Base-by-base conservation (phyloP, 2,329 filamentous ascomycete species). In the Balansia obtecta region DNA sequence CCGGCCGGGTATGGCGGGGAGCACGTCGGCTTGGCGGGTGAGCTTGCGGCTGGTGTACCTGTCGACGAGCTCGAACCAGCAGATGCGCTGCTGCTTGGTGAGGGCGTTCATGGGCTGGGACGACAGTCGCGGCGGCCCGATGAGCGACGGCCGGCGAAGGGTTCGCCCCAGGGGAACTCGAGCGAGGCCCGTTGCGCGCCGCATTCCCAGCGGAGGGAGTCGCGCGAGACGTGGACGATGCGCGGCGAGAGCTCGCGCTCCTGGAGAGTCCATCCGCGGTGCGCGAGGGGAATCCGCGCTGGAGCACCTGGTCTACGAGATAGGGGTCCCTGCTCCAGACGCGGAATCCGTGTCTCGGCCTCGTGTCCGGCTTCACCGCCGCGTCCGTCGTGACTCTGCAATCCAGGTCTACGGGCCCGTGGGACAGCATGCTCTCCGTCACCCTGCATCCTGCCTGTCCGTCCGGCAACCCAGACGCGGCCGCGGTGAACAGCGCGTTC, bases 401-500 rank as follows among this genome's bases (percentile, higher is more conserved):
- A 27, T 41, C 46, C 18, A 48, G 38, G 37, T 48, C 46, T 11
- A 48, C 46, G 3, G 46, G 46, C n/a, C 46, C 46, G 27, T 33
- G 39, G 4, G 46, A 48, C 16, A 37, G 46, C 22, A 41, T 39
- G 11, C 11, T 7, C 8, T 48, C 37, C 11, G 13, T 20, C 10
- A 48, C 37, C 16, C 40, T 34, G 22, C 46, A 48, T n/a, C 46
- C 46, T 10, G 22, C 18, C 4, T 27, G 18, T 13, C 46, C 46
- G 13, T 48, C 46, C 7, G 46, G 16, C 32, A 37, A 48, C 15
- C 37, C 46, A 12, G 46, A 48, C 10, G 49, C 49, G 2, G 49
- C 43, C 6, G 46, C 33, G 10, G 49, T 57, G 0, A 58, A 16
- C 34, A 46, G 44, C 1, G 56, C 53, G 11, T 50, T 45, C 4